A percentile compares a stretch with the other conserved stretches of the same genome.
Evolutionary conservation across 148 eudicot genomes (phyloP).

Genomic region (Dianthus caryophyllus): DNA sequence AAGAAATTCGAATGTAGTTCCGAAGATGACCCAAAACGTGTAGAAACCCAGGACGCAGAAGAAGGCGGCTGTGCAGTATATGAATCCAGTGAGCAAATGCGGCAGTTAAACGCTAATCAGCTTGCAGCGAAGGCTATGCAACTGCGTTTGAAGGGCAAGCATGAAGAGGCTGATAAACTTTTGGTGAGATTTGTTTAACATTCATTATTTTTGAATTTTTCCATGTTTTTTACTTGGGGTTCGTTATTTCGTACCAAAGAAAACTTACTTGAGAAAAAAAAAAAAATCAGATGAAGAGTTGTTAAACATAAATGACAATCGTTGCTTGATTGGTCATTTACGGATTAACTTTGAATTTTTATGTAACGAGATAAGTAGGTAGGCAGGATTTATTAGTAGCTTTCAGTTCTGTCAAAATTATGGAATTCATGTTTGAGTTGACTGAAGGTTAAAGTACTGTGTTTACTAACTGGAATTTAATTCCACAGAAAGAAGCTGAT

Average conservation of each 20-base stretch:
- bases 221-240: neutral
- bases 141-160: slow-evolving; percentile 83
- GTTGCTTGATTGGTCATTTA: neutral
- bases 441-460: neutral
- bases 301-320: neutral
- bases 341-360: neutral
- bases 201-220: slow-evolving; percentile 3
- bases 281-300: too few relatives aligned
- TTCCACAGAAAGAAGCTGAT: slow-evolving; percentile 69
- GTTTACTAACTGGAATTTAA: slow-evolving; percentile 16
- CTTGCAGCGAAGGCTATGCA: slow-evolving; percentile 92
- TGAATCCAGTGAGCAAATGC: slow-evolving; percentile 34
- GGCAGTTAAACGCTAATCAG: slow-evolving; percentile 78
- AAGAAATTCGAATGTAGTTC: slow-evolving; percentile 26
- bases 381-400: neutral
- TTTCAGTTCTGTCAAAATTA: neutral
- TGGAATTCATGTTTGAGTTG: neutral
- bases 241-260: too few relatives aligned
- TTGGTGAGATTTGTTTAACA: slow-evolving; percentile 41
- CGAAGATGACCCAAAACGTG: slow-evolving; percentile 30
- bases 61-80: too few relatives aligned
- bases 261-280: neutral
- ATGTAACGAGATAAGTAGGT: neutral
- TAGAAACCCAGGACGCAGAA: slow-evolving; percentile 28
- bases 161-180: slow-evolving; percentile 82